Evolutionary conservation across 306 rosid species (phyloP).

Genomic region (Quercus parvula): DNA sequence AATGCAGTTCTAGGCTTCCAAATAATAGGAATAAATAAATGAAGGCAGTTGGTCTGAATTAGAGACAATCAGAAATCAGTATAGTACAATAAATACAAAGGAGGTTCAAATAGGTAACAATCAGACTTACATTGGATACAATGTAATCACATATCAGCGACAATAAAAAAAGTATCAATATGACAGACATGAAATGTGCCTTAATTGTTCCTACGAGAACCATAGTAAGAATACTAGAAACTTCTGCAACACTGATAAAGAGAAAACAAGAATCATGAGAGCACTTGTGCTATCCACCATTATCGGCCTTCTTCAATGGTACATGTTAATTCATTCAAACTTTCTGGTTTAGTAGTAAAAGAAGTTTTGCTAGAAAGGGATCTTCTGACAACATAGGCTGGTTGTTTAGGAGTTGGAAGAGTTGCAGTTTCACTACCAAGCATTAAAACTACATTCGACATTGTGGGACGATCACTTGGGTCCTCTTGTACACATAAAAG

Average conservation of each 20-base stretch:
- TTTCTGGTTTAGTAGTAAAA: constrained; percentile 35
- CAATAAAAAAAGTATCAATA: neutral
- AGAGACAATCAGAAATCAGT: neutral
- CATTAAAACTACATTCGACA: constrained; percentile 39
- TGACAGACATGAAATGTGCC: neutral
- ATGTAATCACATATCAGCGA: neutral
- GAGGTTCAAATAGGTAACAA: neutral
- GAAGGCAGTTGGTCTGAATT: neutral
- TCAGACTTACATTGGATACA: neutral
- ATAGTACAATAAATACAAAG: neutral
- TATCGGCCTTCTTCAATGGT: constrained; percentile 36
- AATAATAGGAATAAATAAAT: neutral
- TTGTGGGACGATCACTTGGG: constrained; percentile 40
- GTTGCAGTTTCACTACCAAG: constrained; percentile 34
- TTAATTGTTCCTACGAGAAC: neutral
- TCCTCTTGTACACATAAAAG: constrained; percentile 52
- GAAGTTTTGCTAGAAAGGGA: constrained; percentile 28
- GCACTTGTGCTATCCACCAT: neutral
- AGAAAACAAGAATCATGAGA: no score
- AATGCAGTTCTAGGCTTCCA: no score
- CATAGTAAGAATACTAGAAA: no score
- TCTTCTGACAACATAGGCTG: constrained; percentile 30
- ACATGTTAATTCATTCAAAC: constrained; percentile 6
- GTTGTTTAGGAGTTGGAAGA: constrained; percentile 36
- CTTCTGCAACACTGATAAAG: no score